phyloP scores from a whole-genome alignment of 805 yeast species.

The Barnettozyma californica region DNA sequence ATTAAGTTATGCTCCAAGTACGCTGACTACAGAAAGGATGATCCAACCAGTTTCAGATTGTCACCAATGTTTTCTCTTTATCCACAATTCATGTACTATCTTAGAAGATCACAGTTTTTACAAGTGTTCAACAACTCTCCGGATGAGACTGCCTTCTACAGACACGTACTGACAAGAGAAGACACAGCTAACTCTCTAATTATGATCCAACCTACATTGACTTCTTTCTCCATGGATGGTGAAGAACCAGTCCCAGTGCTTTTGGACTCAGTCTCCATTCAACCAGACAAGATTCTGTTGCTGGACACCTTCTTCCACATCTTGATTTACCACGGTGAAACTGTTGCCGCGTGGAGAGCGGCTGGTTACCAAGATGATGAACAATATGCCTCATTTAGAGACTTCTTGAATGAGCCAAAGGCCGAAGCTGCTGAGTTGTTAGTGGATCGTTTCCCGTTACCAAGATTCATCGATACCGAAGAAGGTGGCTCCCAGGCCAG shows the following conservation, averaged over 20 bases:
- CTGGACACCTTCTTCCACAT: conserved; percentile 97
- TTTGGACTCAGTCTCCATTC: conserved; percentile 87
- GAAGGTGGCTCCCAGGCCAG: conserved; percentile 99
- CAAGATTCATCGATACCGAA: conserved; percentile 94
- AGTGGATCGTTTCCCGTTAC: conserved; percentile 93
- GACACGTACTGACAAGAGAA: conserved; percentile 87
- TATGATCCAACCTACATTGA: conserved; percentile 96
- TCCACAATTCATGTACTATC: conserved; percentile 93
- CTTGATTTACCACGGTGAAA: conserved; percentile 90
- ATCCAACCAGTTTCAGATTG: conserved; percentile 73
- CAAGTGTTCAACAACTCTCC: conserved; percentile 98
- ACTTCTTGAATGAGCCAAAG: conserved; percentile 82
- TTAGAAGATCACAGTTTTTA: conserved; percentile 93
- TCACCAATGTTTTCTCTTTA: conserved; percentile 79
- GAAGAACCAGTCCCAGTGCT: conserved; percentile 91
- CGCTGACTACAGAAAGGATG: conserved; percentile 90
- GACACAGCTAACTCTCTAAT: conserved; percentile 89
- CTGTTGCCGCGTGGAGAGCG: conserved; percentile 94
- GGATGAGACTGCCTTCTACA: conserved; percentile 95
- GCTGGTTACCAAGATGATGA: conserved; percentile 90
- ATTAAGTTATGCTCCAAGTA: conserved; percentile 87
- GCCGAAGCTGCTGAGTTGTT: conserved; percentile 88
- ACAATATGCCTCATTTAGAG: conserved; percentile 84
- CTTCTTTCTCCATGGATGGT: conserved; percentile 75
- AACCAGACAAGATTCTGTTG: conserved; percentile 79